Conservation (phyloP, 805 yeast genomes). For the Zygoascus biomembranicola region DNA sequence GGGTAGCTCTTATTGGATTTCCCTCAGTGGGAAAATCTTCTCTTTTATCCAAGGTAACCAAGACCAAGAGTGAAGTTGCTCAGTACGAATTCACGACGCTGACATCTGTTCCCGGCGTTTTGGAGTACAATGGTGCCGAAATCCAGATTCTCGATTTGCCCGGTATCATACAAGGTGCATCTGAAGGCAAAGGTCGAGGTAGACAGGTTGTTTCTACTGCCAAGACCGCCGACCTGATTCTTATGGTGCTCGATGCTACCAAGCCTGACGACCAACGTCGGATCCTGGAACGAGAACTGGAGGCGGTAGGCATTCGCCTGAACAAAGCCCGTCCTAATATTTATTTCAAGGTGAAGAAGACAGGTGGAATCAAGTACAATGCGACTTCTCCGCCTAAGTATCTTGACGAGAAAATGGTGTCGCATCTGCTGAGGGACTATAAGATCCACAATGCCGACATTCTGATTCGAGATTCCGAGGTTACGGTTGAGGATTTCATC, state of each 20-base stretch:
- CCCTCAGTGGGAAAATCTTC: slow-evolving; percentile 98
- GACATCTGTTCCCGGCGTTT: slow-evolving; percentile 93
- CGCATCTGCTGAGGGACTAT: slow-evolving; percentile 73
- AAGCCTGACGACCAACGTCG: slow-evolving; percentile 84
- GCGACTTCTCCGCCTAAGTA: slow-evolving; percentile 74
- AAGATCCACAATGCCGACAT: slow-evolving; percentile 92
- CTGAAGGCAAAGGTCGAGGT: slow-evolving; percentile 97
- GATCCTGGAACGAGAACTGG: slow-evolving; percentile 81
- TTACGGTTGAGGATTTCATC: slow-evolving; percentile 87
- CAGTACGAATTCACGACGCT: slow-evolving; percentile 92
- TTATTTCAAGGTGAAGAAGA: slow-evolving; percentile 64
- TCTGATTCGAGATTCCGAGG: slow-evolving; percentile 76
- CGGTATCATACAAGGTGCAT: slow-evolving; percentile 93
- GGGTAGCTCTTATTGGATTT: slow-evolving; percentile 91
- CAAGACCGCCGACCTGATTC: slow-evolving; percentile 82
- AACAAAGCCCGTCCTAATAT: slow-evolving; percentile 79
- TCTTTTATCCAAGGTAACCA: slow-evolving; percentile 78
- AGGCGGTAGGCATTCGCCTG: slow-evolving; percentile 86
- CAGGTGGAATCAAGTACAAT: slow-evolving; percentile 87
- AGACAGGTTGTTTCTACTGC: slow-evolving; percentile 96
- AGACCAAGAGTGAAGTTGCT: slow-evolving; percentile 91
- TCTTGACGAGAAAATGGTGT: slow-evolving; percentile 72
- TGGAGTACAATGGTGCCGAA: slow-evolving; percentile 93
- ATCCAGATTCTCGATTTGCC: slow-evolving; percentile 97
- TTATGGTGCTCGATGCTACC: slow-evolving; percentile 94